Percentiles rank a stretch among this genome's conserved stretches.
These are phyloP conservation scores for Zelopaecilomyces penicillatus DNA, from an alignment of 2,329 filamentous ascomycete genomes.

Conservation along the genomic window DNA sequence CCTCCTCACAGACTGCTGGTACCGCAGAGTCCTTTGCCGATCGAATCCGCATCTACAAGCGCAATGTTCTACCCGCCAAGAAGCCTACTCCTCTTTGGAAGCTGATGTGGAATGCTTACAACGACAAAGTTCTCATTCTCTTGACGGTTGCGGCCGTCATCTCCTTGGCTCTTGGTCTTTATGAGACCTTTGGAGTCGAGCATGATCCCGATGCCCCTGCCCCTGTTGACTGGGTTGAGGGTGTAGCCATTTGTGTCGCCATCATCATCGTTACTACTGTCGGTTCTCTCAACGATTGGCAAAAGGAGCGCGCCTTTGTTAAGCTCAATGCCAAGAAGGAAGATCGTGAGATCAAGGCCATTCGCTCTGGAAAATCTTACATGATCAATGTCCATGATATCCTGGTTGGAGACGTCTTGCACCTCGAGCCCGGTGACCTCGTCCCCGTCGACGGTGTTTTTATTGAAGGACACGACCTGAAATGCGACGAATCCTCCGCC, in stretches of 20 bases:
- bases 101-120: slow-evolving; percentile 70
- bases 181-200: slow-evolving; percentile 50
- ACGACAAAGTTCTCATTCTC: slow-evolving; percentile 47
- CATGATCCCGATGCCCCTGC: slow-evolving; percentile 31
- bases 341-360: slow-evolving; percentile 56
- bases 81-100: slow-evolving; percentile 49
- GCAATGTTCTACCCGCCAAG: slow-evolving; percentile 57
- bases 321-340: slow-evolving; percentile 55
- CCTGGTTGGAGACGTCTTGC: slow-evolving; percentile 60
- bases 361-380: slow-evolving; percentile 56
- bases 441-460: slow-evolving; percentile 64
- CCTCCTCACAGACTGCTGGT: slow-evolving; percentile 15
- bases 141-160: slow-evolving; percentile 57
- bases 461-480: slow-evolving; percentile 42
- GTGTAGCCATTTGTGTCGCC: slow-evolving; percentile 46
- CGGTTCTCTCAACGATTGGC: slow-evolving; percentile 57
- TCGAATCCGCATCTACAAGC: slow-evolving; percentile 16
- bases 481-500: slow-evolving; percentile 66
- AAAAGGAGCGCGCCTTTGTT: slow-evolving; percentile 58
- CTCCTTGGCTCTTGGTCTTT: slow-evolving; percentile 57
- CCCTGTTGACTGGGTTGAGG: slow-evolving; percentile 57
- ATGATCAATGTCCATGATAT: slow-evolving; percentile 59
- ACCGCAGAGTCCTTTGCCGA: slow-evolving; percentile 16
- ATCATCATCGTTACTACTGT: slow-evolving; percentile 49
- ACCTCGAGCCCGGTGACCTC: slow-evolving; percentile 61